Percentiles rank a stretch among this genome's conserved stretches.
phyloP scores from a whole-genome alignment of 352 stramenopile genomes.

The Peronospora farinosa region DNA sequence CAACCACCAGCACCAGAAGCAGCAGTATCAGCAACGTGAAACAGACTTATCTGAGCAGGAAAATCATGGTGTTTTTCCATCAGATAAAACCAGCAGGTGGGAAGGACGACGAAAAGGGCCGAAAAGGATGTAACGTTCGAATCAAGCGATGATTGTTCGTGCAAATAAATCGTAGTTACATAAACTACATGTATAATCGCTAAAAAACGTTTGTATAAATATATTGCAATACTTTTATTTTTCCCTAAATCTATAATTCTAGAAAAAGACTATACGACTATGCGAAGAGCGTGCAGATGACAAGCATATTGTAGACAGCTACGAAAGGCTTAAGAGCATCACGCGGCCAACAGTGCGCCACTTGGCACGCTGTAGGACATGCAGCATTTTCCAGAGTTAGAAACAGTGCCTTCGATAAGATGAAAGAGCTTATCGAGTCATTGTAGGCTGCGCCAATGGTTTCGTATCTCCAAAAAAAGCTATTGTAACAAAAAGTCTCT shows the following conservation, averaged over 20 bases:
- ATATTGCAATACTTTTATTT: no score
- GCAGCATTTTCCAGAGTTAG: background rate
- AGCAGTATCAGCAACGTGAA: no score
- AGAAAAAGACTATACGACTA: background rate
- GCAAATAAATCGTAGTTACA: no score
- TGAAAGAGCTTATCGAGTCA: constrained; percentile 69
- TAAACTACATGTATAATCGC: no score
- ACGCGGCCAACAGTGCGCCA: constrained; percentile 87
- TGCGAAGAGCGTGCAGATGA: background rate
- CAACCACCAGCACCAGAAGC: no score
- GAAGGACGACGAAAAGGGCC: no score
- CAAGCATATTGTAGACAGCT: background rate
- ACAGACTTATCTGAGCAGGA: no score
- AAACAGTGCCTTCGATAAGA: constrained; percentile 37
- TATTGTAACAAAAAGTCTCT: constrained; percentile 55
- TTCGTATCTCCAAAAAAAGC: constrained; percentile 86
- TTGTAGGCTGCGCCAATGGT: constrained; percentile 83
- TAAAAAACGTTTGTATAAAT: no score
- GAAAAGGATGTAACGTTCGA: no score
- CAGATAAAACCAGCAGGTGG: no score
- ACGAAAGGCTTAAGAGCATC: constrained; percentile 55
- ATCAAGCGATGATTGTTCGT: no score
- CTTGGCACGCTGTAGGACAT: constrained; percentile 43
- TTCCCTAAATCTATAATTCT: background rate
- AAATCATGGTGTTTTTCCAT: no score